A percentile compares a stretch with the other conserved stretches of the same genome.
These are phyloP conservation scores for Flaveria robusta DNA, from an alignment of 129 eudicot genomes.

Conservation along the genomic window DNA sequence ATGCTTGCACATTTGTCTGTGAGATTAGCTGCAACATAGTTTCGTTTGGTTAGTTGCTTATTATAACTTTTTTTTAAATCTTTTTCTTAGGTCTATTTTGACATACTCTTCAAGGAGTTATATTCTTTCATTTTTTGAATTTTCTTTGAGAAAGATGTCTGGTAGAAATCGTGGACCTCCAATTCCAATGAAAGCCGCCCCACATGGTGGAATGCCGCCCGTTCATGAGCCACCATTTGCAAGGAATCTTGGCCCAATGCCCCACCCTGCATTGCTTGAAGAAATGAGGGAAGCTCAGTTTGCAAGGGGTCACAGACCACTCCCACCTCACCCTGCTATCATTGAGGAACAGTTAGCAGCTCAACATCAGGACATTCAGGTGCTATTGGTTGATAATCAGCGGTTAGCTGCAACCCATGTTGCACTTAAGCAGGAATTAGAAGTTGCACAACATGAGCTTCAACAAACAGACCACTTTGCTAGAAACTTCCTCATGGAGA, in stretches of 20 bases:
- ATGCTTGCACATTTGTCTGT: too few species aligned
- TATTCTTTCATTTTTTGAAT: too few species aligned
- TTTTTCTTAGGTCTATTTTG: too few species aligned
- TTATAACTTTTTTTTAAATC: too few species aligned
- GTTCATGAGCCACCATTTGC: slow-evolving; percentile 54
- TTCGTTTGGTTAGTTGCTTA: too few species aligned
- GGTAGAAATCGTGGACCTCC: too few species aligned
- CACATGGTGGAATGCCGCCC: too few species aligned
- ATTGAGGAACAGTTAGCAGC: slow-evolving; percentile 73
- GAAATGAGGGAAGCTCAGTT: slow-evolving; percentile 32
- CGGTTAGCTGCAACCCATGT: slow-evolving; percentile 88
- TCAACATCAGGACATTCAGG: slow-evolving; percentile 85
- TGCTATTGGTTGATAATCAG: slow-evolving; percentile 71
- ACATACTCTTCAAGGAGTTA: too few species aligned
- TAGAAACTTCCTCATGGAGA: slow-evolving; percentile 57
- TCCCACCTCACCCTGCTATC: slow-evolving; percentile 80
- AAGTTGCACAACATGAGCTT: slow-evolving; percentile 71
- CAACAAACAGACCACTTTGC: slow-evolving; percentile 66
- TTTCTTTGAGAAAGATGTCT: too few species aligned
- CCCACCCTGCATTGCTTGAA: slow-evolving; percentile 76
- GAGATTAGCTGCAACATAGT: too few species aligned
- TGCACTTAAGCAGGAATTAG: slow-evolving; percentile 85
- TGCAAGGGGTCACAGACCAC: slow-evolving; percentile 64
- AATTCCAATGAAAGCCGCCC: too few species aligned
- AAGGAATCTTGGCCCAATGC: slow-evolving; percentile 57